Conservation (phyloP, 352 stramenopile species). For the Phytophthora foliorum region DNA sequence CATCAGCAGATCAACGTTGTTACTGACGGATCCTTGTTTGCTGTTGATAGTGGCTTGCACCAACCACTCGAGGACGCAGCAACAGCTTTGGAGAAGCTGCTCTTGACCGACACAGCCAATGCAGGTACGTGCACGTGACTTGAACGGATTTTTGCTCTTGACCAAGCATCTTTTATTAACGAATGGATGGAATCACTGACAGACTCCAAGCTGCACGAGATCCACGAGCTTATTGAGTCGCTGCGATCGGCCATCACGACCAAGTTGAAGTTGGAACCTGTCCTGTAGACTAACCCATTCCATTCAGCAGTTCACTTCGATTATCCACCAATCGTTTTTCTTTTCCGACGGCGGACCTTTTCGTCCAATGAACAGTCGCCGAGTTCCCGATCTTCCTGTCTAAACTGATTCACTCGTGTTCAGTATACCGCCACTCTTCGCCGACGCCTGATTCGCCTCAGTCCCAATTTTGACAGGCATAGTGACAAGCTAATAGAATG, state of each 20-base stretch:
- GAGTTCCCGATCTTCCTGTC: conserved; percentile 24
- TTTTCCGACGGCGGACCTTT: conserved; percentile 31
- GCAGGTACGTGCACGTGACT: neutral
- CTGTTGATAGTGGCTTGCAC: neutral
- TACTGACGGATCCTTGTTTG: neutral
- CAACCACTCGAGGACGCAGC: conserved; percentile 17
- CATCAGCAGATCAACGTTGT: neutral
- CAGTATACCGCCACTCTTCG: conserved; percentile 1
- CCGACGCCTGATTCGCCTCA: conserved; percentile 19
- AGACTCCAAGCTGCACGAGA: conserved; percentile 50
- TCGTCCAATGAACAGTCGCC: conserved; percentile 17
- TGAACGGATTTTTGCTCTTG: no score
- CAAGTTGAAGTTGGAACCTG: conserved; percentile 12
- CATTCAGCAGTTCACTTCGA: neutral
- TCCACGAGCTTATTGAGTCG: conserved; percentile 48
- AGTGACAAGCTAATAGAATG: conserved; percentile 31
- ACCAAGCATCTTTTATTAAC: neutral
- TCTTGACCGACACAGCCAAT: neutral
- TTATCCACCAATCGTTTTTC: conserved; percentile 6
- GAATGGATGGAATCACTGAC: neutral
- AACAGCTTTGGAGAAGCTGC: conserved; percentile 9
- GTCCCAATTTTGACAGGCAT: conserved; percentile 19
- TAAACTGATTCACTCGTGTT: conserved; percentile 28
- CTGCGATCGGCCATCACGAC: conserved; percentile 34
- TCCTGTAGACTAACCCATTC: neutral